Base-by-base conservation (phyloP, 2,329 filamentous ascomycete genomes). In the Dothideomycetes sp. region DNA sequence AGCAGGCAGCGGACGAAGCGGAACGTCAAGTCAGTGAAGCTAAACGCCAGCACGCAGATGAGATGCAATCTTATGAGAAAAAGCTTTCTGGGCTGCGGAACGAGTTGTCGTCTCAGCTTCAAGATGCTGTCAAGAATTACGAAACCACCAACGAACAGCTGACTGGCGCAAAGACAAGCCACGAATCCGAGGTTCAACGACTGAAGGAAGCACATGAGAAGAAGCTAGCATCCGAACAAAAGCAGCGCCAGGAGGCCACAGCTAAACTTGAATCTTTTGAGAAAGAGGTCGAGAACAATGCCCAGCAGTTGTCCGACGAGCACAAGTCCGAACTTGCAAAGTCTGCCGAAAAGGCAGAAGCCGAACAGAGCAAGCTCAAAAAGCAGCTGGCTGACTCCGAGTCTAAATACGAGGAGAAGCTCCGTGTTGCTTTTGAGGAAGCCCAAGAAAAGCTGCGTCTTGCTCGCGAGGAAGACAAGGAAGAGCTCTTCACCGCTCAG, bases 351-450 rank as follows among this genome's bases (percentile, higher is more conserved):
- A 28, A 39, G n/a, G 27, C 35, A 7, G 20, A 16, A 13, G 27
- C 20, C 18, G 25, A 24, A 10, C 34, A 23, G 18, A 29, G 18
- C 25, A 16, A n/a, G 11, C 33, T 41, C 33, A 35, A 43, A 31
- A 19, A 39, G 20, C 42, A 43, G 15, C 4, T 41, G 35, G 32
- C 28, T 6, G 20, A 46, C 29, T 15, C 45, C 13, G 45, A 38
- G 32, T 32, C 38, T 9, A 37, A 47, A 15, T 25, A 47, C 22
- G 39, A 48, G 10, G 22, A 33, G 17, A 43, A 20, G 35, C 45
- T 16, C 15, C 19, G 33, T 19, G 37, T 42, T 12, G 23, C 37
- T 13, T 15, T 30, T 30, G 8, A 30, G 7, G 8, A 30, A 30
- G 27, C 27, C n/a, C 11, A 30, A 13, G 11, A 30, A 15, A 30